Conservation (phyloP, 306 rosid species). For the Vachellia pachyceras region DNA sequence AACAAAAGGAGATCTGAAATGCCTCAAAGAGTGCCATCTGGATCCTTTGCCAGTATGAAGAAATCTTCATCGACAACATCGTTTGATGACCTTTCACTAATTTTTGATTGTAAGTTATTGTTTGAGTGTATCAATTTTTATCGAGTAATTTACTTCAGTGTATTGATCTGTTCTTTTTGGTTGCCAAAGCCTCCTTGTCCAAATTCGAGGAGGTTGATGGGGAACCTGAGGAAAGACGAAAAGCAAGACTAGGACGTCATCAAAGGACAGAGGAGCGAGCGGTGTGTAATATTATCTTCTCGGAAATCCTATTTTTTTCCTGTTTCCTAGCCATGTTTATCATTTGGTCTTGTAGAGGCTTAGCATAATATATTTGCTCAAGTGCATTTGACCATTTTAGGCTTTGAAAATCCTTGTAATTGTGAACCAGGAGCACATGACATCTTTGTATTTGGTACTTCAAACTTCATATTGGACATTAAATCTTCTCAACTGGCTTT, state of each 20-base stretch:
- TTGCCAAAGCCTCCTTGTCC: constrained; percentile 59
- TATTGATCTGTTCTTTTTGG: constrained; percentile 27
- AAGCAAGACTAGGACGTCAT: constrained; percentile 71
- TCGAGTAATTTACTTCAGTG: constrained; percentile 11
- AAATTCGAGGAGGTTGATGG: constrained; percentile 81
- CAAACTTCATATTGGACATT: constrained; percentile 24
- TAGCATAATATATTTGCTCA: constrained; percentile 23
- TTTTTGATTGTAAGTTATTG: constrained; percentile 71
- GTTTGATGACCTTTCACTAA: constrained; percentile 69
- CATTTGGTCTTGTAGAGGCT: constrained; percentile 10
- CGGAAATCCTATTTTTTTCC: constrained; percentile 23
- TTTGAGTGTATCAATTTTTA: constrained; percentile 32
- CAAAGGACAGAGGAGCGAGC: constrained; percentile 73
- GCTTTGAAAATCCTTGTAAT: constrained; percentile 15
- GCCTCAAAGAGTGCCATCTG: constrained; percentile 56
- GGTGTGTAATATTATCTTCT: constrained; percentile 57
- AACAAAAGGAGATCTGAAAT: constrained; percentile 56
- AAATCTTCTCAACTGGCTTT: constrained; percentile 17
- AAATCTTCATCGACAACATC: constrained; percentile 56
- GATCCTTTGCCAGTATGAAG: constrained; percentile 52
- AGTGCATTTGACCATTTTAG: background rate
- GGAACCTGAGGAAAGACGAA: constrained; percentile 90
- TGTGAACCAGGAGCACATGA: constrained; percentile 10
- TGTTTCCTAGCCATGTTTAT: background rate
- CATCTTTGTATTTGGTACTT: background rate